phyloP scores from a whole-genome alignment of 2,329 filamentous ascomycete species.

The Hymenoscyphus scutula region DNA sequence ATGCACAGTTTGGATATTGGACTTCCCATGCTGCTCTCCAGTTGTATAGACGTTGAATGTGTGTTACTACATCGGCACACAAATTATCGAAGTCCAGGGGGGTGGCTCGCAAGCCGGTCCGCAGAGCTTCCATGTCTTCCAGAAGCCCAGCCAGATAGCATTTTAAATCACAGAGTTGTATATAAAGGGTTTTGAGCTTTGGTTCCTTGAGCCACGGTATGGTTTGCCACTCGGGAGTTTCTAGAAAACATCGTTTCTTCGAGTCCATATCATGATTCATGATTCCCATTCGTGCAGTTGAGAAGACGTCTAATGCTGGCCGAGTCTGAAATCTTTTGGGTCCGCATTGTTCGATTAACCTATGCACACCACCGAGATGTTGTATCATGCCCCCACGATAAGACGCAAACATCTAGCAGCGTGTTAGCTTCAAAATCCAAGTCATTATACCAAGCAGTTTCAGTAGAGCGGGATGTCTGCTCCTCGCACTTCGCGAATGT shows the following conservation, averaged over 20 bases:
- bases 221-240: slow-evolving; percentile 14
- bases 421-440: neutral
- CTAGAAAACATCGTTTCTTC: slow-evolving; percentile 20
- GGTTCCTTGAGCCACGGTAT: slow-evolving; percentile 21
- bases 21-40: slow-evolving; percentile 18
- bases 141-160: slow-evolving; percentile 15
- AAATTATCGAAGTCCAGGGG: slow-evolving; percentile 11
- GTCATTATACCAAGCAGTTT: too few species aligned
- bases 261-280: slow-evolving; percentile 16
- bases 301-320: slow-evolving; percentile 18
- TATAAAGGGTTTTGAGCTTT: slow-evolving; percentile 14
- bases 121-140: slow-evolving; percentile 19
- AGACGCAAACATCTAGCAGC: slow-evolving; percentile 17
- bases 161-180: slow-evolving; percentile 13
- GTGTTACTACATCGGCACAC: slow-evolving; percentile 7
- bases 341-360: slow-evolving; percentile 15
- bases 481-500: neutral
- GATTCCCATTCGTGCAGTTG: slow-evolving; percentile 12
- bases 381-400: slow-evolving; percentile 17
- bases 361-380: slow-evolving; percentile 17
- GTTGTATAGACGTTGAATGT: slow-evolving; percentile 12
- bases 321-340: slow-evolving; percentile 18
- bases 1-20: slow-evolving; percentile 15
- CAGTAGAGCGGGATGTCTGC: too few species aligned
- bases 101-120: slow-evolving; percentile 6